Percentiles rank a stretch among this genome's conserved stretches.
These are phyloP conservation scores for Mycocentrospora acerina DNA, from an alignment of 2,329 filamentous ascomycete species.

Conservation along the genomic window DNA sequence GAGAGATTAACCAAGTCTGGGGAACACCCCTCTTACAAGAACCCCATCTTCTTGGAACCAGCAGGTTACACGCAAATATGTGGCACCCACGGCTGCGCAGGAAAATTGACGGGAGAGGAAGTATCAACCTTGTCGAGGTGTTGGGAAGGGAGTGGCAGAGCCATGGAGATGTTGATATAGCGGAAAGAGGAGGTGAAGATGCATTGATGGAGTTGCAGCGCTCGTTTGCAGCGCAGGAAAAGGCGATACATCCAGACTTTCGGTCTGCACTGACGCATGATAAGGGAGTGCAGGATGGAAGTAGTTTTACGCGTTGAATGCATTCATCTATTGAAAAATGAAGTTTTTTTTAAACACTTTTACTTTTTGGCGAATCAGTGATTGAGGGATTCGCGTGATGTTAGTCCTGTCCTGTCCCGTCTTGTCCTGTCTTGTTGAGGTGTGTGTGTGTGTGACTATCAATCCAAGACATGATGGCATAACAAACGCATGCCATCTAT, in stretches of 20 bases:
- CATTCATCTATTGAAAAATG: too few relatives aligned
- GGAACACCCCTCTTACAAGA: constrained; percentile 25
- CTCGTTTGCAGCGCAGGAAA: constrained; percentile 1
- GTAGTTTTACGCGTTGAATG: too few relatives aligned
- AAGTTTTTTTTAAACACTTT: too few relatives aligned
- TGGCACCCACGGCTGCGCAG: constrained; percentile 21
- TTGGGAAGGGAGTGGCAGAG: constrained; percentile 2
- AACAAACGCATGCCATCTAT: too few relatives aligned
- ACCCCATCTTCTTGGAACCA: constrained; percentile 14
- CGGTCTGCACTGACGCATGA: constrained; percentile 9
- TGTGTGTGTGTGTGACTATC: too few relatives aligned
- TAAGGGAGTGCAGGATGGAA: too few relatives aligned
- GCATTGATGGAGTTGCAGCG: neutral
- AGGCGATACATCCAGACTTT: neutral
- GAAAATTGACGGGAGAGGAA: neutral
- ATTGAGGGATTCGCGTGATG: too few relatives aligned
- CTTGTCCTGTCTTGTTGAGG: too few relatives aligned
- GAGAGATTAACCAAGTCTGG: constrained; percentile 33
- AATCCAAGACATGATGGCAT: too few relatives aligned
- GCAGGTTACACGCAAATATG: constrained; percentile 7
- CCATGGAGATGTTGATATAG: neutral
- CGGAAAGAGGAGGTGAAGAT: neutral
- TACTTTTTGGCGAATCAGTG: too few relatives aligned
- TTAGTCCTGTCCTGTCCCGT: too few relatives aligned
- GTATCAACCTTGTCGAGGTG: constrained; percentile 1